These are phyloP conservation scores for Pisolithus microcarpus DNA, from an alignment of 768 basidiomycete genomes.

Conservation along the genomic window DNA sequence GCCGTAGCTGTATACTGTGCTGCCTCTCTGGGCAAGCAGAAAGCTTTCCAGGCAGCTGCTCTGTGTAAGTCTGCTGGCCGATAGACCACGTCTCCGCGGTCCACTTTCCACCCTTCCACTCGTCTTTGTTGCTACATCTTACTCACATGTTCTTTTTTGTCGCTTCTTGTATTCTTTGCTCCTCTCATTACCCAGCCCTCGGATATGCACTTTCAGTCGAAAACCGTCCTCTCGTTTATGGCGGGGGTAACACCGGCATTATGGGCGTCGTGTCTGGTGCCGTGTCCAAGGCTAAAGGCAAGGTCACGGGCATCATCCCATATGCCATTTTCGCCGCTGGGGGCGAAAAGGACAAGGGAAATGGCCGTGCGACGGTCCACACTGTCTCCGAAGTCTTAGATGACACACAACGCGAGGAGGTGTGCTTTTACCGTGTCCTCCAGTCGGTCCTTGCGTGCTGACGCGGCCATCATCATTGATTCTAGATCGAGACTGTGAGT, in stretches of 20 bases:
- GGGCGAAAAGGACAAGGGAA: constrained; percentile 50
- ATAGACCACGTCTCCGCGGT: not conserved
- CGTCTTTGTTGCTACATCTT: not conserved
- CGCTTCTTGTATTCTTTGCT: not conserved
- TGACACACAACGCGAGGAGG: constrained; percentile 29
- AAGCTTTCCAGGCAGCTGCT: constrained; percentile 62
- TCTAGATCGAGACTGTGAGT: constrained; percentile 29
- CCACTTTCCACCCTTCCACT: not conserved
- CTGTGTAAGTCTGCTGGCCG: constrained; percentile 43
- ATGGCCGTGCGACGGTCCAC: constrained; percentile 16
- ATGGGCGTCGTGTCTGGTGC: constrained; percentile 79
- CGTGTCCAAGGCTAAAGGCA: constrained; percentile 50
- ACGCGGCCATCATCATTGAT: not conserved
- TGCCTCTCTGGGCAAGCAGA: constrained; percentile 57
- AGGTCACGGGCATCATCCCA: constrained; percentile 74
- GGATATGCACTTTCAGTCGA: constrained; percentile 62
- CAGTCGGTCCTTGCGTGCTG: not conserved
- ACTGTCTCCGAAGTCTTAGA: constrained; percentile 19
- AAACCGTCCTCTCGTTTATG: constrained; percentile 70
- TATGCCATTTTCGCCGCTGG: constrained; percentile 63
- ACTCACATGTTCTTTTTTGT: not conserved
- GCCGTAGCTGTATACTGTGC: constrained; percentile 83
- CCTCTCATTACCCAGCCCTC: constrained; percentile 42
- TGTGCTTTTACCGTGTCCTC: constrained; percentile 8
- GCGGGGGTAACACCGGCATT: constrained; percentile 75